phyloP scores from a whole-genome alignment of 1,139 yeast genomes.

The Candida sojae region DNA sequence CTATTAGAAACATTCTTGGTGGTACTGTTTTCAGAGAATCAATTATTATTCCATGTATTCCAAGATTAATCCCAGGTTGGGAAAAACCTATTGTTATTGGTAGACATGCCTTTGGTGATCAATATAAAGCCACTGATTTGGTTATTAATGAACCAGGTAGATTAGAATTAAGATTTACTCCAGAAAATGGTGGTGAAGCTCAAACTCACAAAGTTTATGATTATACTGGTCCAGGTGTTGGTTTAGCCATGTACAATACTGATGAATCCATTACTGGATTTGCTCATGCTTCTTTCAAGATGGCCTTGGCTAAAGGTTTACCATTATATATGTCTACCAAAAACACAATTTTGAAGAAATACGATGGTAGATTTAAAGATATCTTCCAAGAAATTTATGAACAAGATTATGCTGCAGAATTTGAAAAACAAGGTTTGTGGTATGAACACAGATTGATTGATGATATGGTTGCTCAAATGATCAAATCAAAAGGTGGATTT shows the following conservation, averaged over 20 bases:
- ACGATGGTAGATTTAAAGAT: slow-evolving; percentile 82
- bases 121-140: slow-evolving; percentile 78
- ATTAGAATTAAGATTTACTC: slow-evolving; percentile 65
- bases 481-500: slow-evolving; percentile 81
- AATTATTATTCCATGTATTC: slow-evolving; percentile 74
- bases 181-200: slow-evolving; percentile 57
- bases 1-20: slow-evolving; percentile 76
- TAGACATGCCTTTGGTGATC: slow-evolving; percentile 86
- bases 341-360: slow-evolving; percentile 78
- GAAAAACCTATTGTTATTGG: slow-evolving; percentile 82
- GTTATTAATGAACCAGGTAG: slow-evolving; percentile 69
- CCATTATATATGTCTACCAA: slow-evolving; percentile 75
- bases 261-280: slow-evolving; percentile 77
- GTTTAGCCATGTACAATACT: slow-evolving; percentile 81
- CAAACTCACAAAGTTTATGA: slow-evolving; percentile 57
- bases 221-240: slow-evolving; percentile 70
- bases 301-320: slow-evolving; percentile 66
- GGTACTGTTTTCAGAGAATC: slow-evolving; percentile 88
- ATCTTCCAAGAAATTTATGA: slow-evolving; percentile 71
- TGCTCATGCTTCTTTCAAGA: slow-evolving; percentile 76
- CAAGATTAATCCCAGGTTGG: slow-evolving; percentile 78
- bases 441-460: slow-evolving; percentile 83
- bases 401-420: slow-evolving; percentile 52
- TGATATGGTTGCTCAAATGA: slow-evolving; percentile 90
- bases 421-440: slow-evolving; percentile 69